phyloP scores from a whole-genome alignment of 371 early-diverging fungal species.

The Apophysomyces ossiformis region DNA sequence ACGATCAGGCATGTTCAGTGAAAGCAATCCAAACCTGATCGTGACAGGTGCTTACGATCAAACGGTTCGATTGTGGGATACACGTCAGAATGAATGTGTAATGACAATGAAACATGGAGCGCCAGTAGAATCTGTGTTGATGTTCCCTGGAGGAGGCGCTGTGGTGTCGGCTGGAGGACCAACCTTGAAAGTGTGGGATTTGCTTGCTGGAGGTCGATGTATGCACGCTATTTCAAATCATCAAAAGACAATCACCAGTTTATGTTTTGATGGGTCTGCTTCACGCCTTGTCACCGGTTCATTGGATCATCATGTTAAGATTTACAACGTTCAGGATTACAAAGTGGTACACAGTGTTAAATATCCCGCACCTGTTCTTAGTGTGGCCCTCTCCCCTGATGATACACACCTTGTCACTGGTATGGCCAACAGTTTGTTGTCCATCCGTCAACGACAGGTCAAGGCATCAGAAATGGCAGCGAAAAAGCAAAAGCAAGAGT shows the following conservation, averaged over 20 bases:
- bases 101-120: constrained; percentile 84
- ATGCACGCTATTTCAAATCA: constrained; percentile 83
- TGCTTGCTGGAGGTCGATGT: constrained; percentile 80
- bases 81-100: constrained; percentile 73
- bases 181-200: constrained; percentile 87
- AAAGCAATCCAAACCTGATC: constrained; percentile 81
- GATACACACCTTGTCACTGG: constrained; percentile 91
- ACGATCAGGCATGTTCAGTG: constrained; percentile 72
- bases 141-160: constrained; percentile 85
- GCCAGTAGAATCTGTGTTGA: constrained; percentile 88
- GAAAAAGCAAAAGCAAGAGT: constrained; percentile 52
- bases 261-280: constrained; percentile 79
- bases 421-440: constrained; percentile 89
- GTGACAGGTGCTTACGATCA: constrained; percentile 95
- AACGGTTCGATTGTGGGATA: constrained; percentile 91
- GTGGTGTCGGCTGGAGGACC: constrained; percentile 83
- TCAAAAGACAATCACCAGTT: constrained; percentile 92
- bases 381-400: constrained; percentile 84
- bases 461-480: constrained; percentile 60
- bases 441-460: constrained; percentile 80
- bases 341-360: constrained; percentile 86
- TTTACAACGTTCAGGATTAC: constrained; percentile 86
- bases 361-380: constrained; percentile 91
- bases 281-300: constrained; percentile 87
- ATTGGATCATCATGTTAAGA: constrained; percentile 94